Evolutionary conservation across 805 yeast genomes (phyloP), one percentile per base, ranked within the genome.

Genomic region (Candida peoriensis): DNA sequence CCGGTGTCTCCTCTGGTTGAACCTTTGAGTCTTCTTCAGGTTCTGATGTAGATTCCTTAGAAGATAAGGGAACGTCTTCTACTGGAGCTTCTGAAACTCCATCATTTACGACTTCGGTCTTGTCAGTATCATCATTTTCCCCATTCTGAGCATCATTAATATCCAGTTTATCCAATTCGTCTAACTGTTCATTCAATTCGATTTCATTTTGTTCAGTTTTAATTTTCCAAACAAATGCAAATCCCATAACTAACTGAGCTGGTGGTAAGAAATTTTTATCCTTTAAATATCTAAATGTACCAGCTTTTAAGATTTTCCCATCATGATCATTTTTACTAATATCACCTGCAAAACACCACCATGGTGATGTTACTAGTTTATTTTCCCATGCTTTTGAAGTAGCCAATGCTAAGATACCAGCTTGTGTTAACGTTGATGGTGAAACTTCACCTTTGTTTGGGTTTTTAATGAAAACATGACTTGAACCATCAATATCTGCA

Each of bases 351-450:
- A 67, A 69, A n/a, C 84, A 74, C 74, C 78, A 82, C 94, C 95
- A 88, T 2, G 96, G 81, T 2, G 95, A 78, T 0, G 85, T 74
- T 1, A 86, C 75, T 20, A 81, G 70, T 54, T 89, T 90, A 34
- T 81, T 74, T 25, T 81, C 89, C 98, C 98, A 93, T 0, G 96
- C 95, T 27, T 72, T 77, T 8, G 95, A 81, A 0, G 90, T 71
- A 16, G 89, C 73, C 43, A 87, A 69, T n/a, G 94, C 74, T 44
- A 81, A 81, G 6, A 84, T 73, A 10, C 96, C 95, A 1, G 97
- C 96, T 57, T 93, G 98, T 55, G 78, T 68, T 38, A 90, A 64
- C 0, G 97, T 81, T 8, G 88, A 72, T 2, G 97, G 97, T 0
- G 97, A 90, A 6, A 90, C 63, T 42, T 78, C 80, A 22, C 79